Evolutionary conservation across 2,329 filamentous ascomycete genomes (phyloP), one percentile per base, ranked within the genome.

Genomic region (Xylaria multiplex): DNA sequence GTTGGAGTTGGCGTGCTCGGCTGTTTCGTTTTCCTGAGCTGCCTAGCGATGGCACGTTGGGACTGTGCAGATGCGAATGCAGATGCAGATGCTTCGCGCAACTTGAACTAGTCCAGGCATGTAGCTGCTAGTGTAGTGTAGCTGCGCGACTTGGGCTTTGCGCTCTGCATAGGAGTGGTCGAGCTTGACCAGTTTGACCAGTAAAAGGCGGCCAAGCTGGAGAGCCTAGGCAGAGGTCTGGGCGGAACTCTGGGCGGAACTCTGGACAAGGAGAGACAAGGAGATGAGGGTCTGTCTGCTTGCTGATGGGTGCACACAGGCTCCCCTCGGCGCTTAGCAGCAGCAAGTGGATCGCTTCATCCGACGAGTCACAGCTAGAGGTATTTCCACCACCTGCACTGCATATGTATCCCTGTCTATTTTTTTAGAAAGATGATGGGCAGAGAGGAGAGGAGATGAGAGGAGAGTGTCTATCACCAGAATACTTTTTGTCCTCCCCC

Each of bases 281-380:
- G 35, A 37, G 35, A 37, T 55, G 65, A 65, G 45, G 49, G 24
- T 54, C 49, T 54, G 48, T 50, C 48, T n/a, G 57, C 42, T 46
- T 52, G 42, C 62, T 54, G 67, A 69, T 64, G 76, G 75, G 70
- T 71, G 80, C 64, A 59, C 64, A 59, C 62, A 62, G 64, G 83
- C 81, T 81, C 80, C 58, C 58, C 64, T 77, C 82, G 81, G 85
- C 85, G 85, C 85, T 87, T 87, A 87, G 79, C 75, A 76, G 75
- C 76, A 71, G 77, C 76, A 71, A 77, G 59, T 76, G 79, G 74
- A 77, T 81, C 79, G 77, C 80, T 79, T 80, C 77, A 75, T 75
- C 77, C 74, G 76, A 74, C 80, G 76, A 80, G 75, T 79, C 75
- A 79, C 73, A 78, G 70, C 65, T 65, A 66, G 62, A 32, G 14